A percentile compares a stretch with the other conserved stretches of the same genome.
Evolutionary conservation across 345 rosid species (phyloP).

Genomic region (Eucalyptus curtisii): DNA sequence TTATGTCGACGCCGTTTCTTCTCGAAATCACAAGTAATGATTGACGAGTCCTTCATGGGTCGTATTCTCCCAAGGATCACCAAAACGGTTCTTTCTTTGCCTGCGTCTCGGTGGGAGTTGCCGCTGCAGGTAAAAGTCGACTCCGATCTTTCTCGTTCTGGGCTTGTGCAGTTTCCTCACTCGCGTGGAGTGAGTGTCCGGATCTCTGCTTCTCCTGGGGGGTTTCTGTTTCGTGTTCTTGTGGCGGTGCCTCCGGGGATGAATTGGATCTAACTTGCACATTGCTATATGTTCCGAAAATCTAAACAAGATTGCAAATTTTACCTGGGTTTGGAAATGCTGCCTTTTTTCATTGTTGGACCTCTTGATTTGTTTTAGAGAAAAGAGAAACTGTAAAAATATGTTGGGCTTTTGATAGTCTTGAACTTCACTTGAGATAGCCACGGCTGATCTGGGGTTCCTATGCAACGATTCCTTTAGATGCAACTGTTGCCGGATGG

Average conservation of each 20-base stretch:
- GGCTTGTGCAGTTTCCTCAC: neutral
- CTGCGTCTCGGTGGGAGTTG: neutral
- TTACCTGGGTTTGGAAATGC: neutral
- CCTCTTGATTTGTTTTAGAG: neutral
- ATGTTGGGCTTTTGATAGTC: neutral
- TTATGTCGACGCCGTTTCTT: neutral
- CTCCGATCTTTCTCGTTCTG: neutral
- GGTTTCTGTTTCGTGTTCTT: neutral
- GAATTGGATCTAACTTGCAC: neutral
- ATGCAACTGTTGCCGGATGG: neutral
- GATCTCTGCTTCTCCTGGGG: neutral
- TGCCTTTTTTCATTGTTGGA: neutral
- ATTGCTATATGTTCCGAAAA: neutral
- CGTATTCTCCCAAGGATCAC: neutral
- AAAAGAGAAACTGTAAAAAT: neutral
- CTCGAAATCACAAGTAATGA: neutral
- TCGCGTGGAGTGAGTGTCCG: neutral
- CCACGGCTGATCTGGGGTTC: neutral
- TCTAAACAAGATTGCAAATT: neutral
- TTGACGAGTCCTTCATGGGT: neutral
- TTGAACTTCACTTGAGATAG: neutral
- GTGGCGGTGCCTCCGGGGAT: neutral
- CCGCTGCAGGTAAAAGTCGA: neutral
- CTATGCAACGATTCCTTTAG: neutral
- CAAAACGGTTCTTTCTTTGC: neutral